phyloP scores from a whole-genome alignment of 176 grass and related monocot genomes.

The Lolium rigidum region DNA sequence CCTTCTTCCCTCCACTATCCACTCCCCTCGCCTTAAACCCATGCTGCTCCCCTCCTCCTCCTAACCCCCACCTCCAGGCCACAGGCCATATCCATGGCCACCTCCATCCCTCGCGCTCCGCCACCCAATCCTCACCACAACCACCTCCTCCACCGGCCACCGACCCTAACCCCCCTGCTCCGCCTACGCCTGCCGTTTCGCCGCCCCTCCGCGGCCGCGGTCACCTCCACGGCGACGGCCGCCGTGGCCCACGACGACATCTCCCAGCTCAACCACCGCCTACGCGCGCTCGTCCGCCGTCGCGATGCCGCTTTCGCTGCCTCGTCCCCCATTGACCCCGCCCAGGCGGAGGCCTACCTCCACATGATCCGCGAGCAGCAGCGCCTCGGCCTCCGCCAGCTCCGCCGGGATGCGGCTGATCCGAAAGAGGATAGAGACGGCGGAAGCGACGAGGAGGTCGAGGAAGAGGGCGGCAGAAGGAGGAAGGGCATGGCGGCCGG shows the following conservation, averaged over 20 bases:
- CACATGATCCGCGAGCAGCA: constrained; percentile 59
- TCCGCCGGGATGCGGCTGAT: constrained; percentile 18
- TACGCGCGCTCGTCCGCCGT: constrained; percentile 59
- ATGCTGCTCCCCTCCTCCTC: not conserved
- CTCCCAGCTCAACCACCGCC: constrained; percentile 65
- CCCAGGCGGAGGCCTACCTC: constrained; percentile 76
- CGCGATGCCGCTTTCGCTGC: constrained; percentile 32
- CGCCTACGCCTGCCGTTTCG: constrained; percentile 40
- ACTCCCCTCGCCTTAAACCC: not conserved
- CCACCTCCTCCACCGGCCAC: constrained; percentile 39
- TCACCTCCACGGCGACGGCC: constrained; percentile 19
- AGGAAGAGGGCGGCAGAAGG: constrained; percentile 31
- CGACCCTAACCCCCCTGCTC: not conserved
- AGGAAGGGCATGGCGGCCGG: constrained; percentile 41
- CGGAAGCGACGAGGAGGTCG: constrained; percentile 14
- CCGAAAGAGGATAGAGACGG: constrained; percentile 30
- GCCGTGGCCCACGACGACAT: constrained; percentile 68
- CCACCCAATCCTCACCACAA: not conserved
- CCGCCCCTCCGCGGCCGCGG: constrained; percentile 8
- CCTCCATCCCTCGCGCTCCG: constrained; percentile 8
- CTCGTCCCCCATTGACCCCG: constrained; percentile 43
- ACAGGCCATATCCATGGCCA: constrained; percentile 41
- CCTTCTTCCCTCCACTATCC: too few species aligned
- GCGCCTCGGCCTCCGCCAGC: constrained; percentile 54
- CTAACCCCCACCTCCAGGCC: not conserved